Base-by-base conservation (phyloP, 1,139 yeast species). In the Hyphopichia buzzinii region DNA sequence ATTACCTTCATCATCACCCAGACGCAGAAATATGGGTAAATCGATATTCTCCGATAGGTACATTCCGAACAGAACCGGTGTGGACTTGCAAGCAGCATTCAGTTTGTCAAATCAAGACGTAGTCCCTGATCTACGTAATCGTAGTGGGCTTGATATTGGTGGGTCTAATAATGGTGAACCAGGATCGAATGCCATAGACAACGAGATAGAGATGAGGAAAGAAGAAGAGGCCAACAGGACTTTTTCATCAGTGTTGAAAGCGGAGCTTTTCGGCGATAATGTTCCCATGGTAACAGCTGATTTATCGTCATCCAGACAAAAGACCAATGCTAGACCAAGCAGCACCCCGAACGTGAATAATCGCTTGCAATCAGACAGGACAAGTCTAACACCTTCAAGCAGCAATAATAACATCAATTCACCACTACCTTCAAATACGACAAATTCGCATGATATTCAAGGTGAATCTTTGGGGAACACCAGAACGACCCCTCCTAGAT, bases 191-290 rank as follows among this genome's bases (percentile, higher is more conserved):
- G 39, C 26, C 8, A 36, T 43, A 7, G 81, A 79, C 33, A 79
- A 77, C 45, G 95, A 84, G 49, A 64, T 84, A 23, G 92, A 84
- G 44, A 63, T 72, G 19, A 72, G 84, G 41, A 74, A 79, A 50
- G 87, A 81, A 50, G 84, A 82, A 46, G 95, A 86, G 50, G 96
- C 97, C 3, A 87, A 87, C 54, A 67, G 84, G 46, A 87, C 96
- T 0, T 94, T 90, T 57, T 82, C 90, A 33, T 80, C 94, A 0
- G 84, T 94, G 4, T 63, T 92, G 29, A 85, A 87, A 50, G 88
- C 95, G 22, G 99, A 92, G 57, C 65, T 92, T 29, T 92, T 92
- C 67, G 97, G 97, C 7, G 94, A 84, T 51, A 78, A 84, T 41
- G 80, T 84, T 2, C 88, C 89, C 2, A 67, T 71, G 59, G 76